Evolutionary conservation across 108 stramenopile species (phyloP), one percentile per base, ranked within the genome.

Genomic region (Schizochytrium sp.): DNA sequence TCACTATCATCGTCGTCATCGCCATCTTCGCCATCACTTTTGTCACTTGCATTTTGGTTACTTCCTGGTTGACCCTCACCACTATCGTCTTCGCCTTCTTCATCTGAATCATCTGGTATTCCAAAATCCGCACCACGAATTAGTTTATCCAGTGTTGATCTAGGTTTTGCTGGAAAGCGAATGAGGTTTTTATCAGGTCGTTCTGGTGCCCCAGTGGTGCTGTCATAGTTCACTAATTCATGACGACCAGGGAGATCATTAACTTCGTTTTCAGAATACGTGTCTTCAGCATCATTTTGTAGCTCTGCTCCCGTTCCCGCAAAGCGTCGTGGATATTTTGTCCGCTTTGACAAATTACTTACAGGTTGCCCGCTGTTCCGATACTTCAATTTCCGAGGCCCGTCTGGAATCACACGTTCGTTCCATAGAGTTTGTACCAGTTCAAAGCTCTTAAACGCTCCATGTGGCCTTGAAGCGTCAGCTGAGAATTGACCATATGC

Each of bases 401-500:
- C 56, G 0, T 87, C 87, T 19, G 89, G 87, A n/a, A 45, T 61
- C 53, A 93, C 92, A 38, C 92, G 91, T 28, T 88, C 59, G 42
- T 87, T 72, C 94, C 94, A 94, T 56, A 94, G 45, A 49, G 90
- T 53, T 61, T 91, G 87, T 49, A 95, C 59, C 13, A 72, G 41
- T 15, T 94, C 94, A 13, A 91, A 92, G 38, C 83, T 58, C 69
- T 92, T 93, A 41, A 87, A 72, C 41, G 90, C 91, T 49, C 91
- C 90, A 46, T 28, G 12, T 7, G 76, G 76, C 7, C 73, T 57
- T 3, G 93, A 88, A 2, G 91, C 72, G 3, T 76, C 89, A 59
- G 72, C 89, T 4, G 76, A 57, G 87, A 94, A 95, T 88, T 95
- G 94, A 12, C 92, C 92, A 61, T 89, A 89, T 53, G 94, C 87